Evolutionary conservation across 2,329 filamentous ascomycete species (phyloP).

Genomic region (Knoxdaviesia capensis): DNA sequence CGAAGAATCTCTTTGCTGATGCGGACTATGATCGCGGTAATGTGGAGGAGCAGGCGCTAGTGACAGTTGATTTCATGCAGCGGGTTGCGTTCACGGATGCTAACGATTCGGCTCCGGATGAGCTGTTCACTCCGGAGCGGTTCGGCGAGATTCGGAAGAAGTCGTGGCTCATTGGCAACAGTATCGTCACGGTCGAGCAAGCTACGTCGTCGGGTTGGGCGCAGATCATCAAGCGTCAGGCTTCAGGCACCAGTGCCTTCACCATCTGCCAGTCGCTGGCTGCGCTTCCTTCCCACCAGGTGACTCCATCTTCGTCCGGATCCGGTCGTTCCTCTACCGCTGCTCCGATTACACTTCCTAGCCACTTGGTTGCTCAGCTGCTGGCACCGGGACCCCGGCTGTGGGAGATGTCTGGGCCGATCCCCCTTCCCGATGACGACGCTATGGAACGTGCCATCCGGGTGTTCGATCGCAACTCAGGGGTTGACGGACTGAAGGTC

Average conservation of each 20-base stretch:
- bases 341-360: conserved; percentile 43
- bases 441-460: conserved; percentile 53
- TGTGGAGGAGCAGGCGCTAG: conserved; percentile 80
- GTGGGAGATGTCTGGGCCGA: conserved; percentile 41
- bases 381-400: conserved; percentile 41
- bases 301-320: conserved; percentile 12
- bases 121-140: conserved; percentile 40
- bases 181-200: conserved; percentile 56
- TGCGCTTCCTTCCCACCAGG: conserved; percentile 36
- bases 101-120: conserved; percentile 51
- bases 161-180: conserved; percentile 54
- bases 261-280: conserved; percentile 38
- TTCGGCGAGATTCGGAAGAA: conserved; percentile 48
- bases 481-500: conserved; percentile 87
- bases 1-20: conserved; percentile 67
- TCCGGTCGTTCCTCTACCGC: conserved; percentile 6
- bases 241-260: conserved; percentile 44
- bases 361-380: conserved; percentile 51
- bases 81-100: conserved; percentile 70
- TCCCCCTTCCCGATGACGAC: conserved; percentile 54
- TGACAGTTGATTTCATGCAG: conserved; percentile 90
- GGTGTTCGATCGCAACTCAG: conserved; percentile 69
- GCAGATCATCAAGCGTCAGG: conserved; percentile 50
- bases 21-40: conserved; percentile 46
- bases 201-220: conserved; percentile 45